phyloP scores from a whole-genome alignment of 192 early-diverging fungal species.

The Entophlyctis luteolus region DNA sequence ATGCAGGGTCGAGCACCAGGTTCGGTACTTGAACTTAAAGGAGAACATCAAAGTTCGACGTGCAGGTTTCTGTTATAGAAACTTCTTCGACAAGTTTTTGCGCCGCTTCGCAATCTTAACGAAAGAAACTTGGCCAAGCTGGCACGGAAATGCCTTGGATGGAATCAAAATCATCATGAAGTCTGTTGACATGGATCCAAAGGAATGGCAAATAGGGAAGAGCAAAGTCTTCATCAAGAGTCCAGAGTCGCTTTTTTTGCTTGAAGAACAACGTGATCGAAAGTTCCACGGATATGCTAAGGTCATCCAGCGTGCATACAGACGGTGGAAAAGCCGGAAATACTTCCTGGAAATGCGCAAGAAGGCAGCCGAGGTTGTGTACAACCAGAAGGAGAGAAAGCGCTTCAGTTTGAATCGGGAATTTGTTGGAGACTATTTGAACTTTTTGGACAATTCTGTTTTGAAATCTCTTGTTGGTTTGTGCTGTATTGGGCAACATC shows the following conservation, averaged over 20 bases:
- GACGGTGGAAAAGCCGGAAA: conserved; percentile 81
- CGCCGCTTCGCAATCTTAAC: conserved; percentile 75
- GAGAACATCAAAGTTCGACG: conserved; percentile 95
- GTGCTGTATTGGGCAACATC: too few relatives aligned
- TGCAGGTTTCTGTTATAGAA: conserved; percentile 96
- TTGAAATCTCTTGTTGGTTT: conserved; percentile 53
- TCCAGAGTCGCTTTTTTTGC: conserved; percentile 87
- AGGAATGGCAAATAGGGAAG: conserved; percentile 94
- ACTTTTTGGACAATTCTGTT: conserved; percentile 53
- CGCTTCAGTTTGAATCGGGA: conserved; percentile 81
- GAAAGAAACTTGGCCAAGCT: conserved; percentile 70
- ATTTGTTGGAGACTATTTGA: conserved; percentile 90
- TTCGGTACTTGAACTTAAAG: conserved; percentile 92
- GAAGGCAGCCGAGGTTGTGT: conserved; percentile 86
- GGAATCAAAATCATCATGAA: conserved; percentile 79
- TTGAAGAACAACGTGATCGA: conserved; percentile 87
- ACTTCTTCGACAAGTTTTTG: conserved; percentile 89
- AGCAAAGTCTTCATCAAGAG: conserved; percentile 94
- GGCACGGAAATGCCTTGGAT: conserved; percentile 70
- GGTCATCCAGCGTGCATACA: conserved; percentile 87
- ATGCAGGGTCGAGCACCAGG: conserved; percentile 86
- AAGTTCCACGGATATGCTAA: conserved; percentile 96
- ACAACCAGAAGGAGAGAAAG: conserved; percentile 85
- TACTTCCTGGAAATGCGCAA: conserved; percentile 89
- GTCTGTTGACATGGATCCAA: conserved; percentile 73